A percentile compares a stretch with the other conserved stretches of the same genome.
These are phyloP conservation scores for Cercospora nicotianae DNA, from an alignment of 2,329 filamentous ascomycete species.

Conservation along the genomic window DNA sequence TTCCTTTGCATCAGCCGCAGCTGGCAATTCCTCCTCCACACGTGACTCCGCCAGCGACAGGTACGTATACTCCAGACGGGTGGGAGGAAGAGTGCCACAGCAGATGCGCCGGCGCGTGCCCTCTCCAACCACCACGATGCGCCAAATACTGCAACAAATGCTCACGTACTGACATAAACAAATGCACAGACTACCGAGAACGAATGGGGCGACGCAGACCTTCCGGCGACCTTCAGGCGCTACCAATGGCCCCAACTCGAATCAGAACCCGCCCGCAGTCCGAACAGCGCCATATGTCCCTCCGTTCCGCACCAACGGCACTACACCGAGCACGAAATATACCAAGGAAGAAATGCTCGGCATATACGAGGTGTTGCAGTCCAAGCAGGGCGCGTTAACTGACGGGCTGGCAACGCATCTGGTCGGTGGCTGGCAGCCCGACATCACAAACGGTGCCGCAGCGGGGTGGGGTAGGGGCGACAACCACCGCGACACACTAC, in stretches of 20 bases:
- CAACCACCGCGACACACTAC: conserved; percentile 64
- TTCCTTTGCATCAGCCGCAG: conserved; percentile 54
- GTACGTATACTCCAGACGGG: conserved; percentile 39
- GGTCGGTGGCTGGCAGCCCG: conserved; percentile 76
- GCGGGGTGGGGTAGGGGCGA: conserved; percentile 75
- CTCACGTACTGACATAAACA: conserved; percentile 7
- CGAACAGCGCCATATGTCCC: conserved; percentile 55
- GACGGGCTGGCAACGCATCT: conserved; percentile 68
- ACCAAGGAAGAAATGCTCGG: conserved; percentile 76
- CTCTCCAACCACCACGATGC: background rate
- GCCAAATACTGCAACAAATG: conserved; percentile 9
- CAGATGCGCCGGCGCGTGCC: conserved; percentile 14
- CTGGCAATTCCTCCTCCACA: conserved; percentile 44
- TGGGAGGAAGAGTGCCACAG: conserved; percentile 8
- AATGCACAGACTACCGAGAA: conserved; percentile 58
- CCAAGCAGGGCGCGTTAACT: conserved; percentile 60
- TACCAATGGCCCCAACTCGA: conserved; percentile 52
- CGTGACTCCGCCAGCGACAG: conserved; percentile 50
- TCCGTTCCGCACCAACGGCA: conserved; percentile 60
- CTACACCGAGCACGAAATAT: conserved; percentile 62
- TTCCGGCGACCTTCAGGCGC: conserved; percentile 65
- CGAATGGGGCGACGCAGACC: conserved; percentile 67
- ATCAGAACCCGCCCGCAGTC: conserved; percentile 35
- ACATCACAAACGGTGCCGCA: conserved; percentile 63
- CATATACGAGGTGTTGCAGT: conserved; percentile 64